Evolutionary conservation across 2,329 filamentous ascomycete species (phyloP).

Genomic region (Myriosclerotinia scirpicola): DNA sequence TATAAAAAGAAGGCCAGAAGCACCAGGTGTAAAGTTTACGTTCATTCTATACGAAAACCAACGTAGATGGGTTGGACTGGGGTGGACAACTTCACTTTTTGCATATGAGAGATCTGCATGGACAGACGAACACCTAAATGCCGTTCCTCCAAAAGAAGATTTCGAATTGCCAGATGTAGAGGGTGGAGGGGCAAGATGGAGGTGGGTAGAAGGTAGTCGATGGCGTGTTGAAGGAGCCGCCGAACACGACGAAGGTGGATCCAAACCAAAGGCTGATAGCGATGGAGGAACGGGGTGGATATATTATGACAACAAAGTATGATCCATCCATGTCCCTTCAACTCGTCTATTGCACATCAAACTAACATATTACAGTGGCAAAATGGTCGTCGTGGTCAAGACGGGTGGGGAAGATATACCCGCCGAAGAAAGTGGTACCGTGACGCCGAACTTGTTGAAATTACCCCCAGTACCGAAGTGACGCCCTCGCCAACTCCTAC

Average conservation of each 20-base stretch:
- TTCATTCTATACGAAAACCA: slow-evolving; percentile 98
- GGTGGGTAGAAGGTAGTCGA: slow-evolving; percentile 81
- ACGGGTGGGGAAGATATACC: slow-evolving; percentile 95
- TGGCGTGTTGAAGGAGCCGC: slow-evolving; percentile 82
- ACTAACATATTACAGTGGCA: slow-evolving; percentile 66
- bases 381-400: slow-evolving; percentile 76
- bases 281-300: slow-evolving; percentile 77
- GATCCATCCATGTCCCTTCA: slow-evolving; percentile 26
- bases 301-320: slow-evolving; percentile 95
- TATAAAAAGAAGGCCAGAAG: slow-evolving; percentile 48
- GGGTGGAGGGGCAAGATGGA: slow-evolving; percentile 62
- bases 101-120: slow-evolving; percentile 86
- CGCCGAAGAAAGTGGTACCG: slow-evolving; percentile 93
- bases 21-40: slow-evolving; percentile 87
- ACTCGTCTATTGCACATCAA: background rate
- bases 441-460: slow-evolving; percentile 90
- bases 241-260: slow-evolving; percentile 50
- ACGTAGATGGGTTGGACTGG: slow-evolving; percentile 88
- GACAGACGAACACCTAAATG: slow-evolving; percentile 94
- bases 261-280: slow-evolving; percentile 41
- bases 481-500: slow-evolving; percentile 46
- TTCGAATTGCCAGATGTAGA: slow-evolving; percentile 69
- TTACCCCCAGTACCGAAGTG: slow-evolving; percentile 48
- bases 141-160: slow-evolving; percentile 71
- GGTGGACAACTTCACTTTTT: slow-evolving; percentile 90